A percentile compares a stretch with the other conserved stretches of the same genome.
These are phyloP conservation scores for Colletotrichum cordylinicola DNA, from an alignment of 2,329 filamentous ascomycete genomes.

Conservation along the genomic window DNA sequence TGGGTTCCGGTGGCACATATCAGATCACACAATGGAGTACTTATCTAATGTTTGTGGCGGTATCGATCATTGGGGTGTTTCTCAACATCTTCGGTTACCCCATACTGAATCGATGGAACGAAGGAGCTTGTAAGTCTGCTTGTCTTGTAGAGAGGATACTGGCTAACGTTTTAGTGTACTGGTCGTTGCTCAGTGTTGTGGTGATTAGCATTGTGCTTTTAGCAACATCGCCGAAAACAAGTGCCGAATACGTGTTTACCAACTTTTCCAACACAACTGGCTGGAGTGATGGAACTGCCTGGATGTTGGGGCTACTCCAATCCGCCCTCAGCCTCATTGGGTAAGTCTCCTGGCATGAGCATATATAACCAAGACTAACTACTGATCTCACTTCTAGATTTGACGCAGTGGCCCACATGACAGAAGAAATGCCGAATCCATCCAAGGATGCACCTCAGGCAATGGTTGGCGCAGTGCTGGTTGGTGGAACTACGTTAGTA, in stretches of 20 bases:
- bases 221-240: conserved; percentile 47
- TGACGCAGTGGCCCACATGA: conserved; percentile 36
- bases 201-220: conserved; percentile 50
- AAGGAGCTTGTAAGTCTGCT: conserved; percentile 37
- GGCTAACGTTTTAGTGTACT: conserved; percentile 34
- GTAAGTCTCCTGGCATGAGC: conserved; percentile 47
- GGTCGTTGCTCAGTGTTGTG: conserved; percentile 46
- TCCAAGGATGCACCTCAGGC: conserved; percentile 36
- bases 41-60: conserved; percentile 47
- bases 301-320: conserved; percentile 52
- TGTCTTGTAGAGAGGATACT: too few species aligned
- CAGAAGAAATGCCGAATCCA: conserved; percentile 37
- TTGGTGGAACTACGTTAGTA: conserved; percentile 46
- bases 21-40: conserved; percentile 42
- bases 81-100: conserved; percentile 48
- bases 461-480: conserved; percentile 36
- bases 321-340: conserved; percentile 40
- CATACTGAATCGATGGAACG: conserved; percentile 47
- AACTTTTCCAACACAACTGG: conserved; percentile 50
- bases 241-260: conserved; percentile 47
- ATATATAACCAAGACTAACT: neutral
- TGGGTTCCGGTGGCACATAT: conserved; percentile 43
- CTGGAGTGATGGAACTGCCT: conserved; percentile 51
- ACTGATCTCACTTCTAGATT: conserved; percentile 30
- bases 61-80: conserved; percentile 39